These are phyloP conservation scores for Circinella minor DNA, from an alignment of 371 early-diverging fungal species.

Conservation along the genomic window DNA sequence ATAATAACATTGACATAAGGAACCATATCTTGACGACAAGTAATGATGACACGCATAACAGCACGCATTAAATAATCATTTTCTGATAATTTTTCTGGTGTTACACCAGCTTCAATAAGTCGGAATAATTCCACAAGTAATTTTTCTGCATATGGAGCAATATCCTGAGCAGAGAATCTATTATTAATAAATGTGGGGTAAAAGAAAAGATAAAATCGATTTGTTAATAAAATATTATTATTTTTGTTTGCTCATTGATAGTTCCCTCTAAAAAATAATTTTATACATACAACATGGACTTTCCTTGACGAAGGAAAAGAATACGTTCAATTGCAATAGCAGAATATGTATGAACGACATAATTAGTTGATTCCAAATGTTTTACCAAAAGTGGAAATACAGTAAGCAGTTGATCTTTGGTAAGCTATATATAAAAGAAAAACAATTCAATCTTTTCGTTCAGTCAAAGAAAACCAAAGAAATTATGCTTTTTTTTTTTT, in stretches of 20 bases:
- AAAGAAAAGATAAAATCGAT: too few species aligned
- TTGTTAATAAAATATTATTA: too few species aligned
- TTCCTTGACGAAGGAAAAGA: conserved; percentile 79
- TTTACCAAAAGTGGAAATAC: conserved; percentile 82
- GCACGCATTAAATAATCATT: conserved; percentile 94
- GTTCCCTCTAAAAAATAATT: background rate
- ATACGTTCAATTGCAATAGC: conserved; percentile 92
- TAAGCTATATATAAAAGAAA: conserved; percentile 45
- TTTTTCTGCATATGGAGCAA: conserved; percentile 69
- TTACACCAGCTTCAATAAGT: conserved; percentile 66
- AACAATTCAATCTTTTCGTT: conserved; percentile 1
- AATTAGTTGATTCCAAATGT: conserved; percentile 80
- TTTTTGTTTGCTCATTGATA: too few species aligned
- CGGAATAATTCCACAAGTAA: conserved; percentile 80
- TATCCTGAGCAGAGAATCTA: conserved; percentile 74
- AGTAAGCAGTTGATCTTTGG: conserved; percentile 75
- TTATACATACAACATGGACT: conserved; percentile 60
- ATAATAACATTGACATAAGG: conserved; percentile 76
- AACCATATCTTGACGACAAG: conserved; percentile 71
- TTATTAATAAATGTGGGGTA: too few species aligned
- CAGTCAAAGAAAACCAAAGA: background rate
- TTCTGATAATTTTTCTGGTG: conserved; percentile 90
- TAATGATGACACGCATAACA: conserved; percentile 85
- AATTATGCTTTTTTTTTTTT: too few species aligned
- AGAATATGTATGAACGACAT: conserved; percentile 92